Evolutionary conservation across 202 grass and related monocot genomes (phyloP), one percentile per base, ranked within the genome.

Genomic region (Sporobolus alterniflorus): DNA sequence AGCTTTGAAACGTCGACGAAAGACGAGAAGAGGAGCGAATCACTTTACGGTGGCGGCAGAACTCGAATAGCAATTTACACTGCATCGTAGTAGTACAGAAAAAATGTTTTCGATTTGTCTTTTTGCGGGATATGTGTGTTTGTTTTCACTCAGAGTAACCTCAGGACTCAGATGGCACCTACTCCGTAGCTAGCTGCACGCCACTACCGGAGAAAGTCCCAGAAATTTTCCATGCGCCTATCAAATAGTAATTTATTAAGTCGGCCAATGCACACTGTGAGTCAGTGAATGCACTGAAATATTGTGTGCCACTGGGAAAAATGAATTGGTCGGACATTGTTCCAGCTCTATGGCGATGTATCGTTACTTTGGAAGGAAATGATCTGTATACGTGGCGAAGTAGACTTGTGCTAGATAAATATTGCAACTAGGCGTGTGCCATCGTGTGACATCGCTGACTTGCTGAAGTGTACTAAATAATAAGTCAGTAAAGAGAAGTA

Each of bases 11-110:
- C 47, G 52, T 71, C 47, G 49, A 68, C 48, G 30, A 21, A 26
- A 8, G 6, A 18, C 62, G 15, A 75, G 9, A 6, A 31, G 41
- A 77, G 78, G 31, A 70, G 49, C 9, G 44, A 18, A 42, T 67
- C 32, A 85, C 79, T 72, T 86, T 79, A 79, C 83, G 64, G 10
- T 21, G 33, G 16, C 36, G 25, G 43, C 83, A 65, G 33, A 25
- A 46, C 44, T 64, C 50, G 14, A 72, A 43, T 31, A 48, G 41
- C 44, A 73, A 41, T 29, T 22, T 70, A 64, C 41, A 29, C 0
- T 0, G 4, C 6, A 71, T 29, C 32, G 5, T 40, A n/a, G 36
- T 39, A 26, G 36, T n/a, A 48, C 30, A 11, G 22, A 57, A 57
- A 24, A 24, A 22, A 10, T 1, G 51, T 24, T 55, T 22, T 11